Evolutionary conservation across 306 rosid species (phyloP).

Genomic region (Abrus pulchellus): DNA sequence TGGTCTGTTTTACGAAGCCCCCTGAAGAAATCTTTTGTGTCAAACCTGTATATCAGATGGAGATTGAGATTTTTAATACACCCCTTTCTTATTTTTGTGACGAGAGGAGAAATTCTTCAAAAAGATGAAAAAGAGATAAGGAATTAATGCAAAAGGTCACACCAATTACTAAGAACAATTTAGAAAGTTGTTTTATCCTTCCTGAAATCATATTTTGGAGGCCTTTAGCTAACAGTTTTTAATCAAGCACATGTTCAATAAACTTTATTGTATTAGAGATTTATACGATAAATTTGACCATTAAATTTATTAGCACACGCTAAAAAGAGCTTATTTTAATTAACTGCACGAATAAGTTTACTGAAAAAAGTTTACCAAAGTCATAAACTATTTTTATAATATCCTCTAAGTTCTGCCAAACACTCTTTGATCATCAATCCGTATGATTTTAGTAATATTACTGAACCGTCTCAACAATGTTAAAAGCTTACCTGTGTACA

Average conservation of each 20-base stretch:
- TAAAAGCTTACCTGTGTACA: slow-evolving; percentile 68
- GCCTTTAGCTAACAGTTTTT: no score
- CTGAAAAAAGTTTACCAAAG: no score
- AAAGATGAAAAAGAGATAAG: not conserved
- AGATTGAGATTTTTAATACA: slow-evolving; percentile 22
- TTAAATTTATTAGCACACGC: no score
- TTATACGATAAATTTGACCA: no score
- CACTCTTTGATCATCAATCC: not conserved
- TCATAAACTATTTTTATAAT: no score
- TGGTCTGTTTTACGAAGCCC: slow-evolving; percentile 64
- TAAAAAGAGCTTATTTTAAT: no score
- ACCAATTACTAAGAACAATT: slow-evolving; percentile 40
- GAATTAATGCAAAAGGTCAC: slow-evolving; percentile 21
- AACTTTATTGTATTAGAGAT: no score
- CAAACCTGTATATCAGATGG: slow-evolving; percentile 66
- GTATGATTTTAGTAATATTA: not conserved
- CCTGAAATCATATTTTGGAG: slow-evolving; percentile 29
- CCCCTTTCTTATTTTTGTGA: not conserved
- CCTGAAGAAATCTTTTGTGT: slow-evolving; percentile 75
- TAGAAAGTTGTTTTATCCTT: slow-evolving; percentile 35
- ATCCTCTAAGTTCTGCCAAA: no score
- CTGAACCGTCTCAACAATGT: slow-evolving; percentile 5
- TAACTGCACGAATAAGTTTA: no score
- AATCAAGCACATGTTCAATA: no score
- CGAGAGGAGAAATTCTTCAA: slow-evolving; percentile 10